Evolutionary conservation across 768 basidiomycete genomes (phyloP).

Genomic region (Polyporus arcularius): DNA sequence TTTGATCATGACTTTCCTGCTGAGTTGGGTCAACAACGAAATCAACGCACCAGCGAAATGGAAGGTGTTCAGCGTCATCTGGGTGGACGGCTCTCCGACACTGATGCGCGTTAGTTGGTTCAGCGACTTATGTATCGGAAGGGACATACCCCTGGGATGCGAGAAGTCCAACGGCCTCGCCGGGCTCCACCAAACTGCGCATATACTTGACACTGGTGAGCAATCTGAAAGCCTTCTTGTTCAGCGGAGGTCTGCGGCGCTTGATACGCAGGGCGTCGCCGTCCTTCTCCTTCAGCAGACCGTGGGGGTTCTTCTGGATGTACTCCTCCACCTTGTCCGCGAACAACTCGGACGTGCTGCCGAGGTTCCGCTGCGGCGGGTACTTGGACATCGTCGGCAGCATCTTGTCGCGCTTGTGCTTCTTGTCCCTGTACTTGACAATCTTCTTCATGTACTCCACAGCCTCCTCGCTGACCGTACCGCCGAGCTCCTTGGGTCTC

Average conservation of each 20-base stretch:
- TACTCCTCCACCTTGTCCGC: conserved; percentile 80
- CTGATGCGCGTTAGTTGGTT: conserved; percentile 41
- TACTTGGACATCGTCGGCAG: conserved; percentile 73
- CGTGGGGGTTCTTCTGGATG: conserved; percentile 69
- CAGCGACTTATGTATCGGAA: neutral
- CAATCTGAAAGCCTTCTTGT: conserved; percentile 64
- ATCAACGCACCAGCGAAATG: conserved; percentile 85
- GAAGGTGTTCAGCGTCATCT: conserved; percentile 99
- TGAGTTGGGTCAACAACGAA: neutral
- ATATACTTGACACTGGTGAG: conserved; percentile 94
- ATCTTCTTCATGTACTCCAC: conserved; percentile 85
- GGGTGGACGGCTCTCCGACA: conserved; percentile 97
- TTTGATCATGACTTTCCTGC: conserved; percentile 6
- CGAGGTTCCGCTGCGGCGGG: conserved; percentile 78
- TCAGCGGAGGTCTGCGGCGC: conserved; percentile 48
- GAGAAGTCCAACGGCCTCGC: conserved; percentile 96
- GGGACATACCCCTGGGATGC: conserved; percentile 90
- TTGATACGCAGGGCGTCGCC: conserved; percentile 42
- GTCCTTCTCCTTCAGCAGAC: conserved; percentile 46
- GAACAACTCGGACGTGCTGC: conserved; percentile 91
- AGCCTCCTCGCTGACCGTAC: conserved; percentile 64
- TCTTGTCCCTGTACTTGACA: conserved; percentile 60
- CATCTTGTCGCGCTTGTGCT: conserved; percentile 58
- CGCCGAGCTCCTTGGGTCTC: conserved; percentile 57
- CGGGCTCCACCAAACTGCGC: conserved; percentile 91